Evolutionary conservation across 2,329 filamentous ascomycete species (phyloP).

Genomic region (Pseudogymnoascus sp.): DNA sequence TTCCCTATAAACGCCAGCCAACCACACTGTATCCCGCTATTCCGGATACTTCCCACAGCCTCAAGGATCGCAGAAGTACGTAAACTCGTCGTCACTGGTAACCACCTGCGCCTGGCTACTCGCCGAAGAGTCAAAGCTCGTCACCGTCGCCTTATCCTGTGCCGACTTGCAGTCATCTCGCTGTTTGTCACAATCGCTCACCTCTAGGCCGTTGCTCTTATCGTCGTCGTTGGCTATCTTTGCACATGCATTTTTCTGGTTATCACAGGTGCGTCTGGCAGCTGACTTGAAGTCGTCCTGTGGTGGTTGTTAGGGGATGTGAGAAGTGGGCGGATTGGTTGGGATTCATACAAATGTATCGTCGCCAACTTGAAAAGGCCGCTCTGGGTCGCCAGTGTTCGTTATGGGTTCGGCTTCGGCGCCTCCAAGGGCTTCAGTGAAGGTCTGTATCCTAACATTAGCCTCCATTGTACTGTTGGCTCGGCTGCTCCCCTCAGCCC

Average conservation of each 20-base stretch:
- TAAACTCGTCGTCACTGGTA: slow-evolving; percentile 36
- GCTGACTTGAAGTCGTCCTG: slow-evolving; percentile 37
- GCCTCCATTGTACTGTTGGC: neutral
- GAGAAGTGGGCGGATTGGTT: neutral
- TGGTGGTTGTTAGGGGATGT: neutral
- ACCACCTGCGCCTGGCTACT: slow-evolving; percentile 23
- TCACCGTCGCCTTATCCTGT: slow-evolving; percentile 25
- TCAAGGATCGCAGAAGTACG: slow-evolving; percentile 37
- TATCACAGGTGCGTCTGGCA: slow-evolving; percentile 38
- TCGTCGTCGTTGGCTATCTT: slow-evolving; percentile 34
- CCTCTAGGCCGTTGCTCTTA: slow-evolving; percentile 11
- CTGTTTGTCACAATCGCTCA: slow-evolving; percentile 37
- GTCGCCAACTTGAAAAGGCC: slow-evolving; percentile 37
- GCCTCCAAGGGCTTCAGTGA: slow-evolving; percentile 34
- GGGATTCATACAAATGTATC: slow-evolving; percentile 34
- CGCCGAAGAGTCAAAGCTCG: slow-evolving; percentile 19
- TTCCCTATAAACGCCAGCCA: neutral
- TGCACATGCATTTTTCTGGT: slow-evolving; percentile 42
- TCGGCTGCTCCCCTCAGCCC: neutral
- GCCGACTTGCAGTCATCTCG: slow-evolving; percentile 36
- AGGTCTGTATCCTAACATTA: slow-evolving; percentile 31
- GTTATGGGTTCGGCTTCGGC: slow-evolving; percentile 30
- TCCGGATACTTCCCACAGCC: neutral
- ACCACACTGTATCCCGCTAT: neutral
- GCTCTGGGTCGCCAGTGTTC: slow-evolving; percentile 31